phyloP scores from a whole-genome alignment of 2,329 filamentous ascomycete species.

The Aspergillus ochraceoroseus region DNA sequence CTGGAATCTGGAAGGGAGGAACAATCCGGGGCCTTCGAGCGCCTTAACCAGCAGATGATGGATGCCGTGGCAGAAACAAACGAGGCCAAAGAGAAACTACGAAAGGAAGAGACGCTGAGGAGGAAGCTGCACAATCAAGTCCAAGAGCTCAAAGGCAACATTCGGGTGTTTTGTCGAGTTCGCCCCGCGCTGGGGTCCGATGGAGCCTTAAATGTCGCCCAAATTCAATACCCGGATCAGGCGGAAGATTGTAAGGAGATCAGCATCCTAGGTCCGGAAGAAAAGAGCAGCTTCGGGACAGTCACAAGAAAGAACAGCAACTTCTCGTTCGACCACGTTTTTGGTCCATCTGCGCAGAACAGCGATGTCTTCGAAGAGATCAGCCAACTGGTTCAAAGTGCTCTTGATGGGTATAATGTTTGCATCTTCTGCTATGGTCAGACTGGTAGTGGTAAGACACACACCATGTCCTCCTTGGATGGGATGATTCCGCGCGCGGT shows the following conservation, averaged over 20 bases:
- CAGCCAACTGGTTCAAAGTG: slow-evolving; percentile 91
- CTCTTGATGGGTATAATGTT: slow-evolving; percentile 95
- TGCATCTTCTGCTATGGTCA: slow-evolving; percentile 99
- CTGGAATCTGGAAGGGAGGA: slow-evolving; percentile 85
- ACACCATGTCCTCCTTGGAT: slow-evolving; percentile 84
- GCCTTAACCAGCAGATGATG: slow-evolving; percentile 73
- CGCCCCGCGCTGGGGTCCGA: slow-evolving; percentile 65
- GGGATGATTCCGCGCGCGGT: slow-evolving; percentile 96
- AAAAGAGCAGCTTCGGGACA: slow-evolving; percentile 72
- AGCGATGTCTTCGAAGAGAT: slow-evolving; percentile 91
- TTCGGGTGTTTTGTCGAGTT: slow-evolving; percentile 95
- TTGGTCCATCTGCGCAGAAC: slow-evolving; percentile 72
- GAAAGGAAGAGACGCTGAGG: slow-evolving; percentile 84
- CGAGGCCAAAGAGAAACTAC: slow-evolving; percentile 71
- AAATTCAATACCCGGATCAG: slow-evolving; percentile 71
- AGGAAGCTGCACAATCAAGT: slow-evolving; percentile 96
- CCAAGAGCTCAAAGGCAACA: slow-evolving; percentile 96
- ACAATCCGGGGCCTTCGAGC: slow-evolving; percentile 78
- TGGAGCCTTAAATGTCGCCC: slow-evolving; percentile 58
- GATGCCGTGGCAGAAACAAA: slow-evolving; percentile 68
- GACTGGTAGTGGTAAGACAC: slow-evolving; percentile 94
- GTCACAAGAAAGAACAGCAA: slow-evolving; percentile 72
- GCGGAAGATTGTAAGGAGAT: slow-evolving; percentile 84
- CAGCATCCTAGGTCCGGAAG: slow-evolving; percentile 73
- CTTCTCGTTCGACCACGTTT: slow-evolving; percentile 92